Base-by-base conservation (phyloP, 2,329 filamentous ascomycete species). In the Aspergillus thermomutatus region DNA sequence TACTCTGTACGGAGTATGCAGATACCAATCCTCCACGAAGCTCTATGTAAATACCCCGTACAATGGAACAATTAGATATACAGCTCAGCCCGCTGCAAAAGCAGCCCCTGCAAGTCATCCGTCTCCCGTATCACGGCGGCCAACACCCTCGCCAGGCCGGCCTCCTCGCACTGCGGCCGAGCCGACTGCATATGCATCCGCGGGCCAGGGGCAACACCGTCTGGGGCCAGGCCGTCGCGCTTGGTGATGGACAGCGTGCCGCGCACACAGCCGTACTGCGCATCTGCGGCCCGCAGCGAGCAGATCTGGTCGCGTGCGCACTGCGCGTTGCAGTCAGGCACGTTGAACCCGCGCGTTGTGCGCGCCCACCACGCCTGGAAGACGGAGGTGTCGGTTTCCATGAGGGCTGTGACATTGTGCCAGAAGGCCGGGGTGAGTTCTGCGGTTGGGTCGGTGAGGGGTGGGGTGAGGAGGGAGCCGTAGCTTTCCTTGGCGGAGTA, bases 381-480 rank as follows among this genome's bases (percentile, higher is more conserved):
- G 1, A 75, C 67, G 0, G 64, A 58, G 2, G 75, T 60, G 54
- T 83, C 68, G 4, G 56, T 61, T 58, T 82, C 78, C 50, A 86
- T 78, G 3, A 72, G 66, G 1, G 71, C 71, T 1, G 83, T 85
- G 21, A 85, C 73, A 60, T 82, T 79, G 66, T 85, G 83, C 83
- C 83, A 86, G 68, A 85, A 85, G 1, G 78, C 79, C 0, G 83
- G 79, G 1, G 80, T 82, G 34, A 87, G 76, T 60, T 86, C 77
- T 5, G 67, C 65, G 0, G 60, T 50, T 0, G 68, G 69, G 3
- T 74, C 73, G 9, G 68, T 69, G 19, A 79, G 60, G 1, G 79
- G 75, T 40, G 80, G 77, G 28, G 58, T 65, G 14, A 82, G 68
- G 1, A 78, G 69, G 0, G 75, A 61, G 5, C 82, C 82, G 63